A percentile compares a stretch with the other conserved stretches of the same genome.
These are phyloP conservation scores for Ogataea saltuana DNA, from an alignment of 805 yeast genomes.

Conservation along the genomic window DNA sequence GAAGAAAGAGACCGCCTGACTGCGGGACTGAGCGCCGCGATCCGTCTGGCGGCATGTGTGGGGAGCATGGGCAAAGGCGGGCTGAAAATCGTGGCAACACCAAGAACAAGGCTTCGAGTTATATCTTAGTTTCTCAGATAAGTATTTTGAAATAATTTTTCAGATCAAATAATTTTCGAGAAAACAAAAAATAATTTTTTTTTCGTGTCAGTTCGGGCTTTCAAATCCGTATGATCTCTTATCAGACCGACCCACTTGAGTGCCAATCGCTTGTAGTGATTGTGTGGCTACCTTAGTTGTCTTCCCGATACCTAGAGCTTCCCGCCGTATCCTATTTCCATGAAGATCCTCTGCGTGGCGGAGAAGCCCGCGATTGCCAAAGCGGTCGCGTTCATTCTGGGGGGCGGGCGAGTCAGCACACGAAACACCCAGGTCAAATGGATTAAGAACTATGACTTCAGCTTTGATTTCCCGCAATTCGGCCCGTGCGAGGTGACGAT, in stretches of 20 bases:
- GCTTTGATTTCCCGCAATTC: slow-evolving; percentile 57
- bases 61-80: too few species aligned
- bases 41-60: not conserved
- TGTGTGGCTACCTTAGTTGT: too few species aligned
- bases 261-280: too few species aligned
- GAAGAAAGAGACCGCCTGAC: not conserved
- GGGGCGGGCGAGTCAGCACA: slow-evolving; percentile 63
- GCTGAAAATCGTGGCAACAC: too few species aligned
- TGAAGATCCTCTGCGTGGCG: slow-evolving; percentile 91
- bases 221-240: too few species aligned
- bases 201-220: too few species aligned
- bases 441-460: slow-evolving; percentile 78
- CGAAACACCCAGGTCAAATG: slow-evolving; percentile 57
- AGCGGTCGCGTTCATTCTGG: slow-evolving; percentile 70
- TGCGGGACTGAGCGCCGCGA: too few species aligned
- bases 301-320: too few species aligned
- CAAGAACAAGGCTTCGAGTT: too few species aligned
- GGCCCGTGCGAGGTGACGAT: slow-evolving; percentile 80
- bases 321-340: too few species aligned
- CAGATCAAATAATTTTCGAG: not conserved
- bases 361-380: slow-evolving; percentile 95
- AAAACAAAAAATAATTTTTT: not conserved
- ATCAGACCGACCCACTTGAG: too few species aligned
- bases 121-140: not conserved
- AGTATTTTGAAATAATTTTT: not conserved